Percentiles rank a stretch among this genome's conserved stretches.
phyloP scores from a whole-genome alignment of 352 stramenopile species.

The Phytopythium ostracodes region DNA sequence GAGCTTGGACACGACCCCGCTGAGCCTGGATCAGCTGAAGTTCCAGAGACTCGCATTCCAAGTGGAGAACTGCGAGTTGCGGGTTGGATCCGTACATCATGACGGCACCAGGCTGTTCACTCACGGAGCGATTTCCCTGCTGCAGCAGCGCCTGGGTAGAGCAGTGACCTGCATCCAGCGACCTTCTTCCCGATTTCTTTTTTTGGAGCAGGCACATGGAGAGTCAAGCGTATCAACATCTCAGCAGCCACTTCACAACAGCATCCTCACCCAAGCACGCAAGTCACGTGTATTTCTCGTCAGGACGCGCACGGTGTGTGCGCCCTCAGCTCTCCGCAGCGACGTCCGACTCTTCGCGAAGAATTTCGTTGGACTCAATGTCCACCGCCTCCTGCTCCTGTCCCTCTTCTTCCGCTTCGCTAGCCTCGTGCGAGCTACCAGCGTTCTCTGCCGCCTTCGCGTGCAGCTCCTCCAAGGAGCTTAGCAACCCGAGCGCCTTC shows the following conservation, averaged over 20 bases:
- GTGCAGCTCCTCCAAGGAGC: conserved; percentile 31
- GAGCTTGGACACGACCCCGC: conserved; percentile 1
- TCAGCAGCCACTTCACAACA: not conserved
- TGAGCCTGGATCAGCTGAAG: conserved; percentile 22
- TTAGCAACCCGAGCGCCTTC: conserved; percentile 49
- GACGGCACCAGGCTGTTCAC: not conserved
- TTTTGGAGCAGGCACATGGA: not conserved
- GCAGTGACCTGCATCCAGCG: not conserved
- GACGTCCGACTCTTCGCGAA: not conserved
- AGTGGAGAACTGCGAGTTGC: conserved; percentile 8
- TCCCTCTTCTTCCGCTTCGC: conserved; percentile 12
- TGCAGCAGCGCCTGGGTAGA: not conserved
- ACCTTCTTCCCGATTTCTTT: not conserved
- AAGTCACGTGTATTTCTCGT: not conserved
- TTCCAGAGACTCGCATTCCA: conserved; percentile 17
- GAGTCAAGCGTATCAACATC: not conserved
- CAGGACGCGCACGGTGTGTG: not conserved
- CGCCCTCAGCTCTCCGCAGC: conserved; percentile 1
- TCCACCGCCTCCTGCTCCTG: conserved; percentile 13
- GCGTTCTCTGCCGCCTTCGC: not conserved
- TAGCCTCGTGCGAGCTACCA: conserved; percentile 2
- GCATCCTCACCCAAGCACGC: not conserved
- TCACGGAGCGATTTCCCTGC: not conserved
- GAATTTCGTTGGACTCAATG: not conserved
- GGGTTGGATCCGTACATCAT: not conserved